phyloP scores from a whole-genome alignment of 208 protist genomes.

The Leishmania tropica region DNA sequence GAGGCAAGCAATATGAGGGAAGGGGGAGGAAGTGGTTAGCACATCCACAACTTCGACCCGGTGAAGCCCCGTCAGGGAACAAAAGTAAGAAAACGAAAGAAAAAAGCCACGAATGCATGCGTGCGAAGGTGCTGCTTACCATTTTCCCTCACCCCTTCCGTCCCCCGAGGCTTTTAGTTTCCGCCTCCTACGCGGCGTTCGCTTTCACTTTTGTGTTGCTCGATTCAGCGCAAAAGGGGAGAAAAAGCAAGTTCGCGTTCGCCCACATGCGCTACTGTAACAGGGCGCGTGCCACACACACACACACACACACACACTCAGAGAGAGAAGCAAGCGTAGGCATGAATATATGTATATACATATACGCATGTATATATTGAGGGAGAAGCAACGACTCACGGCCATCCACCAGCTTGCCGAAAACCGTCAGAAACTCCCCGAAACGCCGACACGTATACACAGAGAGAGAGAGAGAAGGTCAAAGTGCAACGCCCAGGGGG shows the following conservation, averaged over 20 bases:
- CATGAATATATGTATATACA: too few relatives aligned
- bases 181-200: background rate
- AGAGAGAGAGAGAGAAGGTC: background rate
- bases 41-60: background rate
- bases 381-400: background rate
- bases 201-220: background rate
- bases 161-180: background rate
- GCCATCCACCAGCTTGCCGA: background rate
- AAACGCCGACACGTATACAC: background rate
- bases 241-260: background rate
- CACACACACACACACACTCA: too few relatives aligned
- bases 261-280: background rate
- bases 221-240: background rate
- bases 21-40: background rate
- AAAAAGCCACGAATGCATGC: background rate
- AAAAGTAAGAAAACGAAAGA: background rate
- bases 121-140: background rate
- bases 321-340: too few relatives aligned
- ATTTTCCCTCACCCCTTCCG: background rate
- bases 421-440: background rate
- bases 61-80: too few relatives aligned
- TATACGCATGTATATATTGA: too few relatives aligned
- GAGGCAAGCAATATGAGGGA: background rate
- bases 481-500: too few relatives aligned
- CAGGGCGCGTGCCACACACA: background rate